Evolutionary conservation across 2,329 filamentous ascomycete genomes (phyloP), one percentile per base, ranked within the genome.

Genomic region (Myriosclerotinia duriaeana): DNA sequence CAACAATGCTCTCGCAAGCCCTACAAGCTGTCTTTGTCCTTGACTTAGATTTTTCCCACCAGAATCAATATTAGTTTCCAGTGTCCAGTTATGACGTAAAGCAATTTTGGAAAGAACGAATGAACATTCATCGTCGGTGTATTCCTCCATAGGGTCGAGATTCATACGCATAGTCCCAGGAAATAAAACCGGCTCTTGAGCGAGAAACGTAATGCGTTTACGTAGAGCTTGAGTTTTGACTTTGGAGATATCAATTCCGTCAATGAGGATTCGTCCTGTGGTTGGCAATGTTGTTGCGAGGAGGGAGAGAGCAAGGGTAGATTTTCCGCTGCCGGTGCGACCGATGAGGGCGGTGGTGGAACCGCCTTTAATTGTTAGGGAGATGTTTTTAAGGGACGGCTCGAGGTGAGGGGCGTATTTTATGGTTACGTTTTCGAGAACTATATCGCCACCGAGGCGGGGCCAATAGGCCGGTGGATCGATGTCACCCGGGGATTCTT

Each of bases 301-400:
- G 1, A 89, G 78, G 0, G 84, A 81, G 1, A 89, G 77, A 0
- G 87, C 86, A 1, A 94, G 83, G 0, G 92, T 96, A 61, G 89
- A 92, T 77, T 96, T 96, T 4, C 92, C 92, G 5, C 89, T 92
- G 0, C 90, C 88, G 0, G 92, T 96, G 12, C 92, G 86, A 2
- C 92, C 92, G 14, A 93, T 89, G 26, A 96, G 83, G 0, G 91
- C 92, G 0, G 91, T 91, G 61, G 89, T 89, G 64, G 90, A 89
- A 0, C 92, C 91, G 0, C 89, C 89, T 67, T 90, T 90, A 63
- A 97, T 92, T 1, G 82, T 85, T 68, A 97, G 87, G 0, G 85
- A 87, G 38, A 96, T 81, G 54, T 88, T 81, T 9, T 82, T 79
- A 0, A 97, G 78, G 0, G 92, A 90, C 0, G 90, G 88, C 0